phyloP scores from a whole-genome alignment of 2,329 filamentous ascomycete species.

The Bipolaris bicolor region DNA sequence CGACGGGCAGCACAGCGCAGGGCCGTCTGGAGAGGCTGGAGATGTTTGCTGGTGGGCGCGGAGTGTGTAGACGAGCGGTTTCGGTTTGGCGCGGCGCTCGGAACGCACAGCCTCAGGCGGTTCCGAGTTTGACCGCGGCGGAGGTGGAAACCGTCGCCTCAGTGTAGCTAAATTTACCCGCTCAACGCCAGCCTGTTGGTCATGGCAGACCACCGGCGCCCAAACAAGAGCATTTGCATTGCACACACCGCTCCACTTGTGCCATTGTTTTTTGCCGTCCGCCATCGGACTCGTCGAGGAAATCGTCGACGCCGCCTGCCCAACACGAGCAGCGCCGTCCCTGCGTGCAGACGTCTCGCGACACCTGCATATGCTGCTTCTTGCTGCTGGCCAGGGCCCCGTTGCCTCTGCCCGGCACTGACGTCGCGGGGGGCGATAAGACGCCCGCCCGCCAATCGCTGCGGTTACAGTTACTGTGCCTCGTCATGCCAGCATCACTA shows the following conservation, averaged over 20 bases:
- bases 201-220: constrained; percentile 15
- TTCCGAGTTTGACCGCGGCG: constrained; percentile 46
- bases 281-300: constrained; percentile 7
- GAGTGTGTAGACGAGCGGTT: background rate
- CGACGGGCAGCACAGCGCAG: background rate
- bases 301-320: constrained; percentile 5
- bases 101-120: constrained; percentile 34
- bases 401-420: constrained; percentile 17
- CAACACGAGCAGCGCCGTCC: constrained; percentile 6
- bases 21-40: constrained; percentile 2
- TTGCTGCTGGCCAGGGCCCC: constrained; percentile 12
- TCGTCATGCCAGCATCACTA: constrained; percentile 35
- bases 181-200: constrained; percentile 25
- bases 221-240: constrained; percentile 2
- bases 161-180: constrained; percentile 39
- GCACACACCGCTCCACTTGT: constrained; percentile 18
- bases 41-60: constrained; percentile 14
- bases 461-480: constrained; percentile 24
- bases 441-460: constrained; percentile 32
- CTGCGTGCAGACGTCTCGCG: constrained; percentile 18
- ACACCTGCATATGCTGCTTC: constrained; percentile 24
- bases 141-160: constrained; percentile 42
- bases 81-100: constrained; percentile 35
- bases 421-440: constrained; percentile 36
- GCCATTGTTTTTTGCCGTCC: constrained; percentile 6